These are phyloP conservation scores for Colletotrichum musicola DNA, from an alignment of 2,329 filamentous ascomycete genomes.

Conservation along the genomic window DNA sequence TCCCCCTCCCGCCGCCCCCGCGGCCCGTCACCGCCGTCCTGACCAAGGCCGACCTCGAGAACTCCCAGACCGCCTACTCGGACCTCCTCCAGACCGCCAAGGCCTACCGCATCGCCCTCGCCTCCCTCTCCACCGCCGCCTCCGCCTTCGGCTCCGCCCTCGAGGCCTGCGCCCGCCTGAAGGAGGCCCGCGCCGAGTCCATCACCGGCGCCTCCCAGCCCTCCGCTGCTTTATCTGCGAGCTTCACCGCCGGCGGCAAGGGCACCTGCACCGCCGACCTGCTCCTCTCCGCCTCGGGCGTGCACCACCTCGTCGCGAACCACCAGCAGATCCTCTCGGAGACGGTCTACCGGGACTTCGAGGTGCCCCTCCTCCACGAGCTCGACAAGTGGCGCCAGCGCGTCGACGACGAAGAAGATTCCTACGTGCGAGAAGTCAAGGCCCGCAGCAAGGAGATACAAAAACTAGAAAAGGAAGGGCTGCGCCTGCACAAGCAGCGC, in stretches of 20 bases:
- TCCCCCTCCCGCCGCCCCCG: slow-evolving; percentile 72
- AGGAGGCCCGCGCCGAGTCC: slow-evolving; percentile 73
- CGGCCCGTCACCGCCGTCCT: slow-evolving; percentile 70
- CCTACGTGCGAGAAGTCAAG: slow-evolving; percentile 68
- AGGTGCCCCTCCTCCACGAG: slow-evolving; percentile 77
- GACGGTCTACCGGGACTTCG: slow-evolving; percentile 76
- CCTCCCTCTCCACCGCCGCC: slow-evolving; percentile 70
- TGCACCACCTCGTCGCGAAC: slow-evolving; percentile 77
- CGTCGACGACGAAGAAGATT: slow-evolving; percentile 74
- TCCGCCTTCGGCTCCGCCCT: slow-evolving; percentile 74
- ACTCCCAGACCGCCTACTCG: slow-evolving; percentile 72
- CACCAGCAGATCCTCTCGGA: slow-evolving; percentile 78
- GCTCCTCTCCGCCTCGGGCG: slow-evolving; percentile 71
- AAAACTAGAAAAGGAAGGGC: slow-evolving; percentile 73
- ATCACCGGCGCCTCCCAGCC: slow-evolving; percentile 53
- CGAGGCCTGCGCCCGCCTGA: slow-evolving; percentile 76
- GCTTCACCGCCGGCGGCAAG: slow-evolving; percentile 57
- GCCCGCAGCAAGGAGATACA: slow-evolving; percentile 71
- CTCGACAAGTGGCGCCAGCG: slow-evolving; percentile 73
- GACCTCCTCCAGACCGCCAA: slow-evolving; percentile 73
- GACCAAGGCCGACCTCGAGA: slow-evolving; percentile 72
- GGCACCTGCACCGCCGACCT: slow-evolving; percentile 73
- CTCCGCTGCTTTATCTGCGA: slow-evolving; percentile 55
- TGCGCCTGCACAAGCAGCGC: slow-evolving; percentile 71
- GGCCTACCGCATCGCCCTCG: slow-evolving; percentile 72